Evolutionary conservation across 768 basidiomycete genomes (phyloP), one percentile per base, ranked within the genome.

Genomic region (Glaciozyma antarctica): DNA sequence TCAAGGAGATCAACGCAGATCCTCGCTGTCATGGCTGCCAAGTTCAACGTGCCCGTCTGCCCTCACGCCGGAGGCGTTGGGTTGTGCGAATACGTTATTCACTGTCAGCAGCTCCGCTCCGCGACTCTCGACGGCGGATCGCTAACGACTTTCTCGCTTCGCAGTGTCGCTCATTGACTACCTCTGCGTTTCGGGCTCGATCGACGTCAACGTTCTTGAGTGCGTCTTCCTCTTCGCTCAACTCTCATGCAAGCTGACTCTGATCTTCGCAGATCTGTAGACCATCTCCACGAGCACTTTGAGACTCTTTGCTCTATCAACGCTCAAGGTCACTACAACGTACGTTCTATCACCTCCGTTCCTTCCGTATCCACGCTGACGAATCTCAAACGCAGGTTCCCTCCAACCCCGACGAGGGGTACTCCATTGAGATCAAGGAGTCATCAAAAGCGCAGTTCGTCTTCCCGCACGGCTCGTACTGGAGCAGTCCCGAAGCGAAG

Each of bases 21-120:
- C n/a, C 79, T 95, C 48, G 85, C 84, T 52, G 88, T 94, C 61
- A 92, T 94, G 90, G 85, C 89, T 13, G 86, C 88, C 68, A 91
- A 92, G 86, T 86, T 49, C 32, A 65, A 58, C 55, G 48, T 56
- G 10, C 62, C 61, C 9, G 63, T 69, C 9, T 91, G 89, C 74
- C 93, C 93, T 15, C 93, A 97, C 75, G 92, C 93, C 0, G 93
- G 93, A 47, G 93, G 93, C 67, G 89, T 95, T 48, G 90, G 90
- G 10, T 79, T 94, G 41, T 93, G 92, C 75, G 90, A 94, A 79
- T 88, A 91, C 77, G 89, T 88, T 56, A 89, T 91, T 70, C 88
- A 88, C 73, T 77, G 88, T 57, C 86, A 86, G 86, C 82, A 78
- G 66, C 24, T 17, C 13, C 6, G 26, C 22, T 19, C 13, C 1